phyloP scores from a whole-genome alignment of 1,284 basidiomycete species.

The Moesziomyces parantarcticus region DNA sequence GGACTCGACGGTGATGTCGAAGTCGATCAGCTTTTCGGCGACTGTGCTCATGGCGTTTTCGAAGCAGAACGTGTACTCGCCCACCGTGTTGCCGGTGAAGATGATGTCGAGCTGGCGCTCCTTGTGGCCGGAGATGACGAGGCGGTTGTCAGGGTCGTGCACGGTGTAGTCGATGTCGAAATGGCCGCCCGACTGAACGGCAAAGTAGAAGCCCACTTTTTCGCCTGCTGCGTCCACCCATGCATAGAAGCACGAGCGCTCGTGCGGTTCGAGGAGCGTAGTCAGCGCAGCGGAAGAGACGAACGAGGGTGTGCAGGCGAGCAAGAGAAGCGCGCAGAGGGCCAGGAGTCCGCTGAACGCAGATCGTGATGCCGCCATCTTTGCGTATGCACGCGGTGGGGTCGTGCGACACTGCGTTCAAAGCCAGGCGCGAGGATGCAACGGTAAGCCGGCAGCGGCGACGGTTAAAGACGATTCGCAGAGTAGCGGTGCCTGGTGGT shows the following conservation, averaged over 20 bases:
- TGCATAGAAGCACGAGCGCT: slow-evolving; percentile 91
- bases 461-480: too few species aligned
- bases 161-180: slow-evolving; percentile 97
- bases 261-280: slow-evolving; percentile 84
- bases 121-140: slow-evolving; percentile 83
- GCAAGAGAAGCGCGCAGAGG: slow-evolving; percentile 4
- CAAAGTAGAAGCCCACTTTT: slow-evolving; percentile 81
- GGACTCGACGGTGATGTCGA: slow-evolving; percentile 67
- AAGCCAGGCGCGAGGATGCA: too few species aligned
- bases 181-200: slow-evolving; percentile 92
- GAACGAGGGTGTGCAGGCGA: slow-evolving; percentile 1
- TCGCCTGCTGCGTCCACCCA: slow-evolving; percentile 94
- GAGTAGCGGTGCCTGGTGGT: too few species aligned
- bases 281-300: slow-evolving; percentile 78
- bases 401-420: too few species aligned
- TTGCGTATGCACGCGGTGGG: too few species aligned
- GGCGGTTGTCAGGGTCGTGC: slow-evolving; percentile 85
- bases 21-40: slow-evolving; percentile 64
- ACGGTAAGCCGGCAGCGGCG: too few species aligned
- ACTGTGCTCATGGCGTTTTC: slow-evolving; percentile 77
- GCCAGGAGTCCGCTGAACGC: not conserved
- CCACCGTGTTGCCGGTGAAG: slow-evolving; percentile 89
- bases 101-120: slow-evolving; percentile 97
- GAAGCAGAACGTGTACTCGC: slow-evolving; percentile 98
- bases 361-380: too few species aligned